A percentile compares a stretch with the other conserved stretches of the same genome.
Evolutionary conservation across 2,329 filamentous ascomycete species (phyloP).

Genomic region (Aspergillus eucalypticola): DNA sequence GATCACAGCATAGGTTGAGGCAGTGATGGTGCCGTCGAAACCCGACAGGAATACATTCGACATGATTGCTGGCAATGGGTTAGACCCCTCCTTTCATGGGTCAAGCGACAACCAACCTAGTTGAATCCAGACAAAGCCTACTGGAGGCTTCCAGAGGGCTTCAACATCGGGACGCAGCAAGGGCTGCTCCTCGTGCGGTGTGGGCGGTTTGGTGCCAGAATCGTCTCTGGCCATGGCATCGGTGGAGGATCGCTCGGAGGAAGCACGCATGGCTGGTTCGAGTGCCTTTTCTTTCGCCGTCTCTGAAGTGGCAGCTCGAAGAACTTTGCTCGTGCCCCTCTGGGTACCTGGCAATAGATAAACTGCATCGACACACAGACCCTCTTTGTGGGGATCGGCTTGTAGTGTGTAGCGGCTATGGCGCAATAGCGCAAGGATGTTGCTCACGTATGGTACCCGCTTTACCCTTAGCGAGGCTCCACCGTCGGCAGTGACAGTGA

Average conservation of each 20-base stretch:
- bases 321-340: background rate
- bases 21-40: constrained; percentile 49
- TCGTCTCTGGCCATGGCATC: background rate
- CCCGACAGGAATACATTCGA: constrained; percentile 65
- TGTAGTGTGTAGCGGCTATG: background rate
- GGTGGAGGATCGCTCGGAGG: background rate
- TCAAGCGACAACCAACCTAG: constrained; percentile 40
- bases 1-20: constrained; percentile 45
- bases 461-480: no score
- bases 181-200: constrained; percentile 27
- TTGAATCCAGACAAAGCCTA: constrained; percentile 60
- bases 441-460: no score
- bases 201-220: background rate
- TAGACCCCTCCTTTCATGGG: background rate
- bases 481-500: no score
- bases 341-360: background rate
- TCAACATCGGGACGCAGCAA: constrained; percentile 20
- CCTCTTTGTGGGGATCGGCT: background rate
- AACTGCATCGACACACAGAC: background rate
- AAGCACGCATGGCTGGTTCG: background rate
- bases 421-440: no score
- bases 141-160: constrained; percentile 50
- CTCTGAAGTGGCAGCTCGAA: background rate
- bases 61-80: constrained; percentile 53
- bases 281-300: background rate